Evolutionary conservation across 2,329 filamentous ascomycete genomes (phyloP), one percentile per base, ranked within the genome.

Genomic region (Knufia petricola): DNA sequence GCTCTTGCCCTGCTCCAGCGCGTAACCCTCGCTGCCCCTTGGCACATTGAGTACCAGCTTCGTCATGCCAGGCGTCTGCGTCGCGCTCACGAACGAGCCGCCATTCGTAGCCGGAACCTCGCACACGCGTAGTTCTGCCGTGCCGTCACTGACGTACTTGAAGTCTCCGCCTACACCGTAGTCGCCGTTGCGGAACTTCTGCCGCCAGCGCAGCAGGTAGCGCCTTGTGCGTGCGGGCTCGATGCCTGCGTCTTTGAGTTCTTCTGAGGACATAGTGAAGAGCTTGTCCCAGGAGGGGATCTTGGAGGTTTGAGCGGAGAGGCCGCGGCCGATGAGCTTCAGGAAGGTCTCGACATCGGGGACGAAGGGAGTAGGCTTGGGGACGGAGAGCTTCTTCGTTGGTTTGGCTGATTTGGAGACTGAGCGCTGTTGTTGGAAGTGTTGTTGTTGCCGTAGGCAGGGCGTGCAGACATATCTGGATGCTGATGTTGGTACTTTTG

Each of bases 271-370:
- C 55, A 92, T 74, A 39, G 82, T 82, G 75, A 96, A 96, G 39
- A 98, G 79, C 4, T 86, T 79, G 46, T 92, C 84, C 92, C 92
- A 96, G 9, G 84, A 83, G 2, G 85, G 81, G 59, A 98, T 87
- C 67, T 96, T 96, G 67, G 79, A 74, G 42, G 84, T 78, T 71
- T 95, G 87, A 62, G 84, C 80, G 61, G 77, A 81, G 60, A 95
- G 80, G 59, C 82, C 82, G 55, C 92, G 89, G 59, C 92, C 92
- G 67, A 96, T 95, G 51, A 95, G 75, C 30, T 78, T 87, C 54
- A 96, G 82, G 68, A 98, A 95, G 13, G 89, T 92, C 58, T 76
- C 64, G 34, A 87, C 53, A 20, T 59, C 56, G 12, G 56, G 56
- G 15, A 59, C 56, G 17, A 57, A 59, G 1, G 87, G 86, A 31